Percentiles rank a stretch among this genome's conserved stretches.
These are phyloP conservation scores for Lathyrus sativus DNA, from an alignment of 306 rosid genomes.

Conservation along the genomic window DNA sequence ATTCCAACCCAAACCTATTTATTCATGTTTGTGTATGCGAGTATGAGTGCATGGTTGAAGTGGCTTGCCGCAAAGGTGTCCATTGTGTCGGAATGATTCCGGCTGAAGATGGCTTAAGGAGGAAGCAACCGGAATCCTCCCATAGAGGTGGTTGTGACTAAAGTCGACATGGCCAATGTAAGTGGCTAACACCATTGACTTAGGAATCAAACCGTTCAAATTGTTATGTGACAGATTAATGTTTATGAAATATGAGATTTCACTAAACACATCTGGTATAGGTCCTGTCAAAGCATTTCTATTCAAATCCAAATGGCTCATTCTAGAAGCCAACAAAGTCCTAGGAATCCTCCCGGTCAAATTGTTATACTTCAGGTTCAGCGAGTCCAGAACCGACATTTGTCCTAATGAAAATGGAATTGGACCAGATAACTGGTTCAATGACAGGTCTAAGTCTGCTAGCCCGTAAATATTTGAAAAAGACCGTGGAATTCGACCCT, in stretches of 20 bases:
- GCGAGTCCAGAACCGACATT: constrained; percentile 67
- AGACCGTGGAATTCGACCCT: constrained; percentile 58
- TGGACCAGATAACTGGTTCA: constrained; percentile 63
- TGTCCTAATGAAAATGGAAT: constrained; percentile 57
- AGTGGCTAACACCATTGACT: constrained; percentile 47
- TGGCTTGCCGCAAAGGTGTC: constrained; percentile 68
- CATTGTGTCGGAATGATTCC: constrained; percentile 52
- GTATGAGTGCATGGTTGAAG: constrained; percentile 46
- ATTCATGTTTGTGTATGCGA: constrained; percentile 6
- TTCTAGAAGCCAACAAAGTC: constrained; percentile 52
- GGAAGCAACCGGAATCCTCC: constrained; percentile 54
- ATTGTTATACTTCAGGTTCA: constrained; percentile 67
- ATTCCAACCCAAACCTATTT: neutral
- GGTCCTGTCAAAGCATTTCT: constrained; percentile 51
- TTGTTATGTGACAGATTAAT: constrained; percentile 69
- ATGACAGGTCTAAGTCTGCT: constrained; percentile 73
- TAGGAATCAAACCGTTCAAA: constrained; percentile 59
- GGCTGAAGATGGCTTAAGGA: constrained; percentile 63
- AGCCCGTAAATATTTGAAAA: constrained; percentile 58
- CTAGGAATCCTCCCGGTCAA: constrained; percentile 60
- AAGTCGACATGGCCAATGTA: constrained; percentile 74
- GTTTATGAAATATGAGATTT: constrained; percentile 64
- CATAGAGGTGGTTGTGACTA: constrained; percentile 73
- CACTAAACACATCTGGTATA: constrained; percentile 58
- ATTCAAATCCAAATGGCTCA: constrained; percentile 73